phyloP scores from a whole-genome alignment of 2,329 filamentous ascomycete species.

The Rhytidhysteron rufulum region DNA sequence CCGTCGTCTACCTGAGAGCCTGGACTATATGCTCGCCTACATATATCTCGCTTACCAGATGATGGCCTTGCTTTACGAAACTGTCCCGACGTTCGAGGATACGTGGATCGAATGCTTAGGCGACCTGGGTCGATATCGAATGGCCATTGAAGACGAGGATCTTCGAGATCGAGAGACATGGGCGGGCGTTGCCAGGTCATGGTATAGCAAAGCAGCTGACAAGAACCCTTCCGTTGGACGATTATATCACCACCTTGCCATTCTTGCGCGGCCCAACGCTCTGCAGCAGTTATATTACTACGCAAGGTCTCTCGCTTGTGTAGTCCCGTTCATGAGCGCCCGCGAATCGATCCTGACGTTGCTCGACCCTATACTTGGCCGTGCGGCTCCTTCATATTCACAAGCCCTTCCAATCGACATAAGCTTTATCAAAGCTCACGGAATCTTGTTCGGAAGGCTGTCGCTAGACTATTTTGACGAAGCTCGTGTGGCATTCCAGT shows the following conservation, averaged over 20 bases:
- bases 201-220: constrained; percentile 82
- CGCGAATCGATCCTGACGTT: constrained; percentile 67
- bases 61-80: constrained; percentile 83
- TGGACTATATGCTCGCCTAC: constrained; percentile 88
- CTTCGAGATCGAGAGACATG: constrained; percentile 72
- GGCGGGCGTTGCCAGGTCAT: constrained; percentile 73
- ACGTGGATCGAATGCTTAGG: constrained; percentile 94
- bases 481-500: constrained; percentile 49
- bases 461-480: constrained; percentile 45
- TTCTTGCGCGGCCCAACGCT: constrained; percentile 66
- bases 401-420: constrained; percentile 50
- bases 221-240: constrained; percentile 70
- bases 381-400: constrained; percentile 23
- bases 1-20: constrained; percentile 67
- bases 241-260: constrained; percentile 84
- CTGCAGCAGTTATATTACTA: constrained; percentile 72
- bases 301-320: constrained; percentile 64
- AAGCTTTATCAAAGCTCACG: constrained; percentile 62
- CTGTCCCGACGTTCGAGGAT: constrained; percentile 74
- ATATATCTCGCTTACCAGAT: constrained; percentile 88
- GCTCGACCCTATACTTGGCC: constrained; percentile 52
- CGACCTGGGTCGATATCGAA: constrained; percentile 78
- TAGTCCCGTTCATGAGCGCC: constrained; percentile 63
- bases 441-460: constrained; percentile 57
- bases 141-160: constrained; percentile 87